Conservation (phyloP, 2,329 filamentous ascomycete species). For the Exserohilum turcica region DNA sequence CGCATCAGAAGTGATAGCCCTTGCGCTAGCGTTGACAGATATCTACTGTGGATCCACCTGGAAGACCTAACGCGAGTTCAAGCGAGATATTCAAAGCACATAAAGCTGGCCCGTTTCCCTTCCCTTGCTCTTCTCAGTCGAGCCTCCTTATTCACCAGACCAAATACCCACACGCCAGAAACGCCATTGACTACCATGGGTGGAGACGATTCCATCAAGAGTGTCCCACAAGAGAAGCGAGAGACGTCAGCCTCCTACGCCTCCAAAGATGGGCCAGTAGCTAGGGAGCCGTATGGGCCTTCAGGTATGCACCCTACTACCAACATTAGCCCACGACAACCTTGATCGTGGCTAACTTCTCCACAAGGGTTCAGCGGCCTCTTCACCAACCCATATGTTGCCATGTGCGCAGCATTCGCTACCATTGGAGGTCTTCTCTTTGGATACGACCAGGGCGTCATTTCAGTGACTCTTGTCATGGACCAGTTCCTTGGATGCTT, state of each 20-base stretch:
- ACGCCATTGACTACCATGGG: constrained; percentile 14
- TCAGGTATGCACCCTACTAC: constrained; percentile 29
- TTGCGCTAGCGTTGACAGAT: constrained; percentile 13
- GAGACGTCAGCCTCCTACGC: constrained; percentile 25
- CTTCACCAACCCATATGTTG: constrained; percentile 56
- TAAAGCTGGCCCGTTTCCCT: constrained; percentile 7
- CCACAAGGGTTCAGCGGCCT: constrained; percentile 52
- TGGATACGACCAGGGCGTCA: constrained; percentile 56
- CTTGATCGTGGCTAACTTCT: constrained; percentile 5
- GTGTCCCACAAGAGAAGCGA: constrained; percentile 26
- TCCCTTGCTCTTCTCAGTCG: neutral
- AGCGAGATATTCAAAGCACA: constrained; percentile 6
- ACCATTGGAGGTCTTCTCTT: constrained; percentile 58
- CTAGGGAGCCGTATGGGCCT: constrained; percentile 40
- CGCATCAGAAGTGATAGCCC: constrained; percentile 7
- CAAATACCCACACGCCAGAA: constrained; percentile 1
- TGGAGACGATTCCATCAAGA: constrained; percentile 26
- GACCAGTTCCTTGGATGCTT: constrained; percentile 57
- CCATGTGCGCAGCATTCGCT: constrained; percentile 58
- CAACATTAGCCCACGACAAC: neutral
- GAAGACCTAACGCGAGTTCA: constrained; percentile 9
- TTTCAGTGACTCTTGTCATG: constrained; percentile 58
- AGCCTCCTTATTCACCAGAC: constrained; percentile 1
- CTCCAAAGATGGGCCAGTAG: constrained; percentile 17
- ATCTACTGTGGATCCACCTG: constrained; percentile 12